A percentile compares a stretch with the other conserved stretches of the same genome.
Conservation (phyloP, 169 alveolate genomes). For the Plasmodium inui region DNA sequence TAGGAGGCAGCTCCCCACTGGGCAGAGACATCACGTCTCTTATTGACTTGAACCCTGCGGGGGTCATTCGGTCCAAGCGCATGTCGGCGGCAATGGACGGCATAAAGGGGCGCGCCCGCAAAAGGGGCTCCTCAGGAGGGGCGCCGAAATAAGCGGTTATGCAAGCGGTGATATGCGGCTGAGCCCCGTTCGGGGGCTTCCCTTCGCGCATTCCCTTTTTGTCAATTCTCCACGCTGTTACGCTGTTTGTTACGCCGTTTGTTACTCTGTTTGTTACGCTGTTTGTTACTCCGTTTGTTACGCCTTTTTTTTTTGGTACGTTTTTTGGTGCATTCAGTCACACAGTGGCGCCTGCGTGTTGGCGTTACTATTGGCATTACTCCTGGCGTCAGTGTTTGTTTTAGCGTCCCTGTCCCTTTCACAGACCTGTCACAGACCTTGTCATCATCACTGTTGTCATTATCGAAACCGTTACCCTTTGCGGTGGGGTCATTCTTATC, state of each 20-base stretch:
- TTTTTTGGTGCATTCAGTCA: not conserved
- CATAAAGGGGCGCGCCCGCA: slow-evolving; percentile 31
- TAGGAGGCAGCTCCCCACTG: not conserved
- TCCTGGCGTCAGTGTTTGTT: too few species aligned
- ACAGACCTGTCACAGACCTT: too few species aligned
- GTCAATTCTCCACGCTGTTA: not conserved
- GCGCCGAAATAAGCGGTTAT: not conserved
- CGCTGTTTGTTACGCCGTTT: not conserved
- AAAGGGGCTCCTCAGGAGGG: not conserved
- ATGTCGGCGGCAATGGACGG: slow-evolving; percentile 43
- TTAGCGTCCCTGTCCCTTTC: not conserved
- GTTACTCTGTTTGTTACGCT: not conserved
- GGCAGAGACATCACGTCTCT: not conserved
- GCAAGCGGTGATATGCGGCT: not conserved
- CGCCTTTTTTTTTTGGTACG: not conserved
- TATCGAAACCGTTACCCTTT: not conserved
- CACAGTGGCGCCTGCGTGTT: not conserved
- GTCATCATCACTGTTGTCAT: not conserved
- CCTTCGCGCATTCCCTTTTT: not conserved
- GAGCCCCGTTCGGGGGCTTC: not conserved
- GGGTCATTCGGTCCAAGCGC: slow-evolving; percentile 45
- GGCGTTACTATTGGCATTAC: not conserved
- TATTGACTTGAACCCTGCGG: slow-evolving; percentile 65
- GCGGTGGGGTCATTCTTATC: not conserved
- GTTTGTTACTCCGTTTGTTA: not conserved